Percentiles rank a stretch among this genome's conserved stretches.
phyloP scores from a whole-genome alignment of 78 protist genomes.

The Pelomyxa schiedti region DNA sequence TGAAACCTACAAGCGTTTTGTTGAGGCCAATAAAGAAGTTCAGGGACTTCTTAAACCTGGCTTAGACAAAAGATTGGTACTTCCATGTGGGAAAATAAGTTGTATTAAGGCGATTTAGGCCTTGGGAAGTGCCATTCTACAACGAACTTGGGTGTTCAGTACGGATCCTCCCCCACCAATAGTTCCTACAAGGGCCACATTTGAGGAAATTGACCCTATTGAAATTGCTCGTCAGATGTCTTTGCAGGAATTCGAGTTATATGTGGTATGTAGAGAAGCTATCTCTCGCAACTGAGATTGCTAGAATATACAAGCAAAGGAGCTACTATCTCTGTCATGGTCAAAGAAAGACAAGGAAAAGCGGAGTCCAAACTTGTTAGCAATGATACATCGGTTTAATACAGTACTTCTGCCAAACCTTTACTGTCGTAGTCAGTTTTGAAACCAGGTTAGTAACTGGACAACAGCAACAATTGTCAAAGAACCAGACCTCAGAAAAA shows the following conservation, averaged over 20 bases:
- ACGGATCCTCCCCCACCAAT: neutral
- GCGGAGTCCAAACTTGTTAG: slow-evolving; percentile 47
- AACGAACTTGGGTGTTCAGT: too few species aligned
- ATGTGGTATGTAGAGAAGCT: too few species aligned
- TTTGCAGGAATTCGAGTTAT: slow-evolving; percentile 42
- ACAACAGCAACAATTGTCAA: slow-evolving; percentile 7
- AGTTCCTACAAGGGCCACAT: neutral
- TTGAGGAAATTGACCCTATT: slow-evolving; percentile 37
- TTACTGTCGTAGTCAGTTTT: too few species aligned
- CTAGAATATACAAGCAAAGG: slow-evolving; percentile 42
- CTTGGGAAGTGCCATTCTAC: too few species aligned
- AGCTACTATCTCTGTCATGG: slow-evolving; percentile 58
- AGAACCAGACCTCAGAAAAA: slow-evolving; percentile 24
- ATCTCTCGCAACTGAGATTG: neutral
- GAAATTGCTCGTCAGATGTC: slow-evolving; percentile 68
- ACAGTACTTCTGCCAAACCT: slow-evolving; percentile 5
- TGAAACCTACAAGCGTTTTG: slow-evolving; percentile 15
- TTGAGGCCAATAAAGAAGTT: slow-evolving; percentile 19
- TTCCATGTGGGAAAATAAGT: neutral
- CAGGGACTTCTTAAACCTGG: neutral
- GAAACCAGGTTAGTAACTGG: slow-evolving; percentile 2
- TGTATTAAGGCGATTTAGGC: too few species aligned
- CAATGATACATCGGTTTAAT: slow-evolving; percentile 66
- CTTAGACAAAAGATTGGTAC: neutral
- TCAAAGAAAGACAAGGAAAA: slow-evolving; percentile 54